Base-by-base conservation (phyloP, 768 basidiomycete species). In the Pleurotus giganteus region DNA sequence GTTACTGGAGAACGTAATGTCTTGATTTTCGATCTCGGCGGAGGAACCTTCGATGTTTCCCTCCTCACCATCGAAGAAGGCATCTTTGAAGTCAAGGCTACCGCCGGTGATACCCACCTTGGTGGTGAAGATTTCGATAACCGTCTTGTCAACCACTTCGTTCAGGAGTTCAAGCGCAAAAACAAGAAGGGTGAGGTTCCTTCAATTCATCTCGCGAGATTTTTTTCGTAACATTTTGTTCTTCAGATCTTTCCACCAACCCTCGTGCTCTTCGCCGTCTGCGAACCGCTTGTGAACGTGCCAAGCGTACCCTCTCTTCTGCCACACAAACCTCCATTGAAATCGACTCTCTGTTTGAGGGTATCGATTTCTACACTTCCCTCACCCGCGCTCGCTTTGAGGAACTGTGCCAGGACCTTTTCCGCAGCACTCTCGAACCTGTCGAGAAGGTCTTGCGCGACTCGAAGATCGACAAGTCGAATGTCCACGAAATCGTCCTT, bases 51-150 rank as follows among this genome's bases (percentile, higher is more conserved):
- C 80, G 97, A 98, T 89, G 97, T 98, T 54, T 99, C 97, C 53
- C 86, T 99, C 54, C 84, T 99, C 63, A 95, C 94, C 75, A 98
- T 98, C 80, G 91, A 82, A 62, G 95, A 94, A 68, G 96, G 96
- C 76, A 94, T 98, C 68, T 98, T 98, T 69, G 94, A 95, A 63
- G 96, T 98, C 70, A 98, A 98, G 82, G 94, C 97, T 41, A 98
- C 97, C 61, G 94, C 94, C 64, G 97, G 97, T 79, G 95, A 98
- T 74, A 99, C 97, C 63, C 97, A 98, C 76, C 81, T 98, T 72
- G 97, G 96, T 79, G 97, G 97, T 78, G 97, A 99, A 78, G 97
- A 98, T 73, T 98, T 98, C 62, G 95, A 98, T 72, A 96, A 96
- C 78, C 87, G 94, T 61, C 91, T 98, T 63, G 93, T 98, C 71